phyloP scores from a whole-genome alignment of 73 alveolate genomes.

The Breviolum minutum region DNA sequence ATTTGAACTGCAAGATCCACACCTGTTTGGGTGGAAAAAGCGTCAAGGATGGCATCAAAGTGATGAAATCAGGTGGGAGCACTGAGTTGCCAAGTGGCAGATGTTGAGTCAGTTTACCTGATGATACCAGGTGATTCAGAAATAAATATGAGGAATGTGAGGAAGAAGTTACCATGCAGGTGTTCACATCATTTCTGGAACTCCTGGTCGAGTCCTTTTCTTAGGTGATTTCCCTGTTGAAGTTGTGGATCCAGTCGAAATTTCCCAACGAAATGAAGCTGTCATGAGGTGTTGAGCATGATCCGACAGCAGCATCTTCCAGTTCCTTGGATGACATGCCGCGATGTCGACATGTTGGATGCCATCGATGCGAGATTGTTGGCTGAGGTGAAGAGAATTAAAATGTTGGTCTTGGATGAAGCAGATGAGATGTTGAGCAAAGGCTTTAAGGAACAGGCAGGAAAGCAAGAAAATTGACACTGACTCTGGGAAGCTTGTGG shows the following conservation, averaged over 20 bases:
- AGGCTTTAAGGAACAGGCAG: slow-evolving; percentile 98
- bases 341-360: not conserved
- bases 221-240: not conserved
- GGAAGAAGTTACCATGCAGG: slow-evolving; percentile 96
- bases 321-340: slow-evolving; percentile 85
- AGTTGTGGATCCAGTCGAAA: not conserved
- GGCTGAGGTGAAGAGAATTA: slow-evolving; percentile 96
- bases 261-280: too few relatives aligned
- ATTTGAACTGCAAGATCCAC: slow-evolving; percentile 98
- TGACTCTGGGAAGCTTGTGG: not conserved
- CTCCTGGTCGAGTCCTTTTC: slow-evolving; percentile 98
- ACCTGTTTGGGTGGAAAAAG: slow-evolving; percentile 99
- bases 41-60: slow-evolving; percentile 98
- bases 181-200: slow-evolving; percentile 99
- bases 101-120: not conserved
- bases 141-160: not conserved
- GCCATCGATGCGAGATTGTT: slow-evolving; percentile 30
- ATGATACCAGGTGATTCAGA: not conserved
- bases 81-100: not conserved
- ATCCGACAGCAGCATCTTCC: slow-evolving; percentile 97
- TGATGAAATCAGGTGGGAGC: slow-evolving; percentile 96
- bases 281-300: slow-evolving; percentile 97
- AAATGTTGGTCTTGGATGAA: slow-evolving; percentile 99
- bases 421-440: slow-evolving; percentile 99
- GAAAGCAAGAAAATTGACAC: not conserved